Percentiles rank a stretch among this genome's conserved stretches.
These are phyloP conservation scores for Akanthomyces dipterigenus DNA, from an alignment of 2,329 filamentous ascomycete genomes.

Conservation along the genomic window DNA sequence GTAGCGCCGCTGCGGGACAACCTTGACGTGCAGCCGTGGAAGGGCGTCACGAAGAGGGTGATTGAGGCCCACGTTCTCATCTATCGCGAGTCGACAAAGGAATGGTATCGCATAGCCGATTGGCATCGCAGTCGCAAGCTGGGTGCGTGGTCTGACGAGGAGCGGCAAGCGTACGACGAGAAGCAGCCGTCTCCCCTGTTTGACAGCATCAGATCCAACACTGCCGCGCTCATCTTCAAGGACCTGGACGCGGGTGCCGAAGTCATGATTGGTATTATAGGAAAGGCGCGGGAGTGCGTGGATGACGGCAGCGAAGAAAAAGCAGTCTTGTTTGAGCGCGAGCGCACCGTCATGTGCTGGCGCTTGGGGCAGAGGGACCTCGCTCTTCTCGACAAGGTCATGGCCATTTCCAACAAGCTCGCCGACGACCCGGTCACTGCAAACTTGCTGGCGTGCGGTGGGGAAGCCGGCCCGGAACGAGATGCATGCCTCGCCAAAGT, in stretches of 20 bases:
- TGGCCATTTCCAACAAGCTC: neutral
- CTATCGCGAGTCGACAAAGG: slow-evolving; percentile 8
- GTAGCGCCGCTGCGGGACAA: neutral
- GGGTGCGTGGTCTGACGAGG: slow-evolving; percentile 14
- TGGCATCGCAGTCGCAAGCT: slow-evolving; percentile 18
- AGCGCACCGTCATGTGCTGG: slow-evolving; percentile 6
- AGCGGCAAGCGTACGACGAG: slow-evolving; percentile 13
- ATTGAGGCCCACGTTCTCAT: slow-evolving; percentile 15
- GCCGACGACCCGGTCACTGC: slow-evolving; percentile 3
- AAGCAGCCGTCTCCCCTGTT: slow-evolving; percentile 14
- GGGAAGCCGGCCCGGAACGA: neutral
- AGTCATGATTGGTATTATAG: neutral
- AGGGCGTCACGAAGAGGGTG: slow-evolving; percentile 9
- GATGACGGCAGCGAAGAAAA: neutral
- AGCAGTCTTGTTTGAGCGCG: neutral
- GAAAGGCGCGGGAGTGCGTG: neutral
- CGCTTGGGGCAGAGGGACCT: neutral
- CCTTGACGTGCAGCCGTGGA: slow-evolving; percentile 16
- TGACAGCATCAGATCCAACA: slow-evolving; percentile 13
- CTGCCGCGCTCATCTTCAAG: slow-evolving; percentile 14
- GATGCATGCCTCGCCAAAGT: neutral
- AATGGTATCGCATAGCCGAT: slow-evolving; percentile 17
- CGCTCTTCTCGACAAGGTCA: neutral
- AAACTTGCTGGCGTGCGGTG: neutral
- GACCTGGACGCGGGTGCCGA: neutral